Conservation (phyloP, 306 rosid genomes). For the Albizia julibrissin region DNA sequence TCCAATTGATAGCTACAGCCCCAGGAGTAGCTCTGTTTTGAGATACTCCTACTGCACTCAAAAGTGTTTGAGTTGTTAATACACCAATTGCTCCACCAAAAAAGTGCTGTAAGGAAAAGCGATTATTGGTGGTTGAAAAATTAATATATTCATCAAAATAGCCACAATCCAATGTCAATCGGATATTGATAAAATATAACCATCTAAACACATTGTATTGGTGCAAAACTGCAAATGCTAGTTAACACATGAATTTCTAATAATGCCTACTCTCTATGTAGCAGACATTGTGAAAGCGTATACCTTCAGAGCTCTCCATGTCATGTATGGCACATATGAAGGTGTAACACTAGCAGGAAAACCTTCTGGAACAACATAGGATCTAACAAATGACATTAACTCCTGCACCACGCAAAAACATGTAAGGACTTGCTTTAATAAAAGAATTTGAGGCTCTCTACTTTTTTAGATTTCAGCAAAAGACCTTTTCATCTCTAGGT, state of each 20-base stretch:
- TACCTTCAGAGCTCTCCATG: slow-evolving; percentile 98
- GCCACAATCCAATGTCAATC: background rate
- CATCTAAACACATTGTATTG: background rate
- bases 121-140: background rate
- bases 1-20: slow-evolving; percentile 97
- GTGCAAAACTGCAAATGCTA: background rate
- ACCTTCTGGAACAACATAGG: slow-evolving; percentile 96
- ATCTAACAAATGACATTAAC: slow-evolving; percentile 67
- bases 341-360: slow-evolving; percentile 87
- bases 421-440: background rate
- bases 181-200: background rate
- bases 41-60: slow-evolving; percentile 87
- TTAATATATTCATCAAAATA: background rate
- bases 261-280: background rate
- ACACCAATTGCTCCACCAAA: slow-evolving; percentile 99
- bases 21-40: slow-evolving; percentile 72
- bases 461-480: background rate
- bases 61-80: slow-evolving; percentile 91
- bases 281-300: background rate
- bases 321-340: slow-evolving; percentile 94
- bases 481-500: background rate
- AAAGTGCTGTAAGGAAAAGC: slow-evolving; percentile 59
- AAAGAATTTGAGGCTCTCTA: background rate
- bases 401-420: slow-evolving; percentile 54
- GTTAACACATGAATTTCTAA: background rate